A percentile compares a stretch with the other conserved stretches of the same genome.
phyloP scores from a whole-genome alignment of 1,284 basidiomycete species.

The Peniophora sp. region DNA sequence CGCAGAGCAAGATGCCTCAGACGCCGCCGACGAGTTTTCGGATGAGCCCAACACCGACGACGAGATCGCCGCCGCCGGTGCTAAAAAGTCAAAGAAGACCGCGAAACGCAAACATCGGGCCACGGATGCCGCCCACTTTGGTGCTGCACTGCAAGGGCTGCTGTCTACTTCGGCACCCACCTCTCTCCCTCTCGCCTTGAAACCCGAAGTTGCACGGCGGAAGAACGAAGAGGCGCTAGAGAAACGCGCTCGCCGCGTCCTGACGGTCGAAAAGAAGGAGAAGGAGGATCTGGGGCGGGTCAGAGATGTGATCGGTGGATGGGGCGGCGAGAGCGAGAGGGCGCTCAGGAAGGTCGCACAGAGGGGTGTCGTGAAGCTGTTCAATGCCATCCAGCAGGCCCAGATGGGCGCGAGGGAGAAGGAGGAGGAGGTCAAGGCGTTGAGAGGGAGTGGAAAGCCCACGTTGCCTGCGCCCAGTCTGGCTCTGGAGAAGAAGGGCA shows the following conservation, averaged over 20 bases:
- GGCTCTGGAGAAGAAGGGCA: slow-evolving; percentile 35
- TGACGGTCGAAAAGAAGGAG: slow-evolving; percentile 66
- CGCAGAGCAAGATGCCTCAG: slow-evolving; percentile 3
- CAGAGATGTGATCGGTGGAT: slow-evolving; percentile 72
- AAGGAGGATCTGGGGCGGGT: slow-evolving; percentile 68
- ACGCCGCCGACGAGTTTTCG: slow-evolving; percentile 20
- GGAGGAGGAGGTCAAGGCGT: slow-evolving; percentile 48
- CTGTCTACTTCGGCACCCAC: slow-evolving; percentile 62
- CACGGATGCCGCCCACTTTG: slow-evolving; percentile 66
- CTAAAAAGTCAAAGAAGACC: slow-evolving; percentile 65
- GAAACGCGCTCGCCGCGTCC: slow-evolving; percentile 55
- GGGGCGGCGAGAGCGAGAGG: slow-evolving; percentile 74
- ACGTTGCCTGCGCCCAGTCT: slow-evolving; percentile 56
- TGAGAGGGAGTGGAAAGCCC: slow-evolving; percentile 65
- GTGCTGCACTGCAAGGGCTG: slow-evolving; percentile 60
- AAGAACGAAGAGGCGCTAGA: slow-evolving; percentile 70
- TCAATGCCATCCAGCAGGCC: slow-evolving; percentile 76
- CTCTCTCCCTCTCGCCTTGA: slow-evolving; percentile 62
- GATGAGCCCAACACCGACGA: slow-evolving; percentile 45
- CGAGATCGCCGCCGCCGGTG: slow-evolving; percentile 44
- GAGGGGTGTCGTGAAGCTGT: slow-evolving; percentile 75
- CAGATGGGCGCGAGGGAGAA: slow-evolving; percentile 46
- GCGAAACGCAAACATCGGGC: slow-evolving; percentile 74
- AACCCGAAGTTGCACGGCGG: slow-evolving; percentile 59
- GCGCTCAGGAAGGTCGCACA: slow-evolving; percentile 75